Percentiles rank a stretch among this genome's conserved stretches.
Conservation (phyloP, 2,329 filamentous ascomycete species). For the Periglandula ipomoeae region DNA sequence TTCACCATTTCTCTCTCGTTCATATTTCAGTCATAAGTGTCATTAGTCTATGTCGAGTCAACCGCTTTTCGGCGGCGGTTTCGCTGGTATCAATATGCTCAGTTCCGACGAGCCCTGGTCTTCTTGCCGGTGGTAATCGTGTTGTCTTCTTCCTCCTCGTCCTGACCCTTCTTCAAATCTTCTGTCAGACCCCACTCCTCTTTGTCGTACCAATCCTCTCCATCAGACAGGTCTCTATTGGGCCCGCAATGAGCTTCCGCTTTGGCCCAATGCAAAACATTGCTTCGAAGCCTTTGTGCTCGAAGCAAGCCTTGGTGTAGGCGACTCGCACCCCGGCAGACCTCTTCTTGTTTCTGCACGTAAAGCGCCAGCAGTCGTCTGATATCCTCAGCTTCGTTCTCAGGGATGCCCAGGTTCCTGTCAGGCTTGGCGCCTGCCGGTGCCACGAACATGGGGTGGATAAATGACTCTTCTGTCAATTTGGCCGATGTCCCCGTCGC, state of each 20-base stretch:
- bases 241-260: constrained; percentile 62
- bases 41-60: neutral
- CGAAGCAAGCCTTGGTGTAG: constrained; percentile 63
- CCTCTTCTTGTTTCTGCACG: constrained; percentile 79
- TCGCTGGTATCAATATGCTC: neutral
- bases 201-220: constrained; percentile 82
- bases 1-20: neutral
- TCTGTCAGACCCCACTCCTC: constrained; percentile 69
- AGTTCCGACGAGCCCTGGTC: constrained; percentile 43
- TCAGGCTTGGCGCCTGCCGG: constrained; percentile 55
- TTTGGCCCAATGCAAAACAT: constrained; percentile 67
- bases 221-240: constrained; percentile 71
- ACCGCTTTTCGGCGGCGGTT: neutral
- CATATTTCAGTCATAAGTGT: neutral
- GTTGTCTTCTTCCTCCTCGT: constrained; percentile 75
- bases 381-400: constrained; percentile 68
- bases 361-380: constrained; percentile 65
- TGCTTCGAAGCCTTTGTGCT: constrained; percentile 61
- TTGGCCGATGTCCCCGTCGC: constrained; percentile 9
- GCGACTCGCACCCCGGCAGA: constrained; percentile 59
- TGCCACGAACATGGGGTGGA: constrained; percentile 67
- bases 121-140: constrained; percentile 49
- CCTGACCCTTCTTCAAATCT: constrained; percentile 71
- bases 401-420: constrained; percentile 61
- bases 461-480: constrained; percentile 35